Evolutionary conservation across 805 yeast genomes (phyloP).

Genomic region (Priceomyces medius): DNA sequence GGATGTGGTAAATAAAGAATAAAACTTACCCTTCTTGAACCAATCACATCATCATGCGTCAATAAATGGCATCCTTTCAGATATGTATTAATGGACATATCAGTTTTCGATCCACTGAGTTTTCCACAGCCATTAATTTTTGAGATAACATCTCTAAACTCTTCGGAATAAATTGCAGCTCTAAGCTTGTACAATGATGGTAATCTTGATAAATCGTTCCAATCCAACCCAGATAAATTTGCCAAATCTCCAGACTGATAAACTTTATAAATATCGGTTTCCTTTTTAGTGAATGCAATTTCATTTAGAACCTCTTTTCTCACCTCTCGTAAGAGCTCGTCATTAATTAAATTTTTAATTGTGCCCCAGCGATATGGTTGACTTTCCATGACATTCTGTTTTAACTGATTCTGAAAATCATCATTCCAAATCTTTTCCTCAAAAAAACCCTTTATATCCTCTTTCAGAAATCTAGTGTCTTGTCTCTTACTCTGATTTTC

Average conservation of each 20-base stretch:
- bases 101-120: constrained; percentile 86
- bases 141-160: constrained; percentile 76
- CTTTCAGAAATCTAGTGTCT: constrained; percentile 18
- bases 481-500: constrained; percentile 5
- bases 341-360: constrained; percentile 69
- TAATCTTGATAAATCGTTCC: constrained; percentile 68
- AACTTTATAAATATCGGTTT: constrained; percentile 94
- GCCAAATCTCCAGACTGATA: constrained; percentile 89
- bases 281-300: constrained; percentile 90
- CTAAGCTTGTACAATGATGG: constrained; percentile 77
- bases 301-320: constrained; percentile 79
- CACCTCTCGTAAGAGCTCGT: constrained; percentile 72
- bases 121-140: constrained; percentile 84
- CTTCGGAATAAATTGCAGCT: constrained; percentile 83
- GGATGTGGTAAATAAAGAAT: constrained; percentile 93
- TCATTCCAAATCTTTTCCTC: constrained; percentile 49
- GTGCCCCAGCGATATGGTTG: constrained; percentile 92
- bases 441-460: constrained; percentile 43
- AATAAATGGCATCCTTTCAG: constrained; percentile 90
- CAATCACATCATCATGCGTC: constrained; percentile 97
- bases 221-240: constrained; percentile 80
- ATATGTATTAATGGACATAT: constrained; percentile 88
- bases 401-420: constrained; percentile 39
- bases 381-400: constrained; percentile 48
- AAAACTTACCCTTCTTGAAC: constrained; percentile 88